Conservation (phyloP, 768 basidiomycete species). For the Boletus coccyginus region DNA sequence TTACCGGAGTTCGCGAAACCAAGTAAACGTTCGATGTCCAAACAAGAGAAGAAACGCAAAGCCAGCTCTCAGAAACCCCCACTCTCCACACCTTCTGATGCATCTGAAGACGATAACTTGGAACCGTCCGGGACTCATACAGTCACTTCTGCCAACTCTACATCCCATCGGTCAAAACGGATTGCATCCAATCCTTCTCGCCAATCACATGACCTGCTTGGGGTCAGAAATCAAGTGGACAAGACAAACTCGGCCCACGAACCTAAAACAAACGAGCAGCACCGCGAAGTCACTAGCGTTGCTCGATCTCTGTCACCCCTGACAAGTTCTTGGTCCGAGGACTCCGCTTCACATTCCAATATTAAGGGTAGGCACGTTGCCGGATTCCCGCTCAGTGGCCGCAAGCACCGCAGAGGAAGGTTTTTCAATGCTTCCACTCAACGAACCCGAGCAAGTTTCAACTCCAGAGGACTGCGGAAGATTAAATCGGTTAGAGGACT, state of each 20-base stretch:
- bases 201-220: neutral
- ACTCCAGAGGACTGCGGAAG: neutral
- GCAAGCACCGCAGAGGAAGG: neutral
- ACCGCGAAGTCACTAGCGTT: neutral
- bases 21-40: neutral
- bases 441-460: neutral
- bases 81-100: slow-evolving; percentile 16
- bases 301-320: neutral
- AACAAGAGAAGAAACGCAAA: slow-evolving; percentile 22
- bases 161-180: slow-evolving; percentile 13
- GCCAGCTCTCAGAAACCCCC: slow-evolving; percentile 20
- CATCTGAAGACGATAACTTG: slow-evolving; percentile 20
- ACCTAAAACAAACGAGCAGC: neutral
- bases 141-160: neutral
- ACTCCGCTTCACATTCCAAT: neutral
- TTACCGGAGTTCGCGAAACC: neutral
- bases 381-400: neutral
- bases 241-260: neutral
- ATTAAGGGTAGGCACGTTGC: neutral
- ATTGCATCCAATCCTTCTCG: slow-evolving; percentile 1
- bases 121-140: neutral
- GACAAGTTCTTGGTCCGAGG: neutral
- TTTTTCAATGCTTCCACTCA: neutral
- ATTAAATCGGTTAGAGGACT: neutral
- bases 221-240: neutral